phyloP scores from a whole-genome alignment of 176 grass and related monocot genomes.

The Oryza meyeriana region DNA sequence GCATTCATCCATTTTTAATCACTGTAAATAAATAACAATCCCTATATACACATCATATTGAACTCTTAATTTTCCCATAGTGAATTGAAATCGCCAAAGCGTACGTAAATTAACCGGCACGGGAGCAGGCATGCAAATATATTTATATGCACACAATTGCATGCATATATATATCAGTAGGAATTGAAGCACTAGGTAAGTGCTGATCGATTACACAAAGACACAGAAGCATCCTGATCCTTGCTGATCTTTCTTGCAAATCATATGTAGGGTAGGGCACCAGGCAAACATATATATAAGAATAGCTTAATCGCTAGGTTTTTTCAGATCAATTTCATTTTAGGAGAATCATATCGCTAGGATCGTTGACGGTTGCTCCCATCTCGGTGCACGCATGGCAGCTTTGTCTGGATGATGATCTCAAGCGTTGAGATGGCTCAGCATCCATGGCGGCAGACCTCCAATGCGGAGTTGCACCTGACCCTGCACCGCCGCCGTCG shows the following conservation, averaged over 20 bases:
- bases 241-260: neutral
- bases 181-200: neutral
- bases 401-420: neutral
- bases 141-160: neutral
- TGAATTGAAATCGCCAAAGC: too few species aligned
- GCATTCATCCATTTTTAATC: too few species aligned
- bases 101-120: neutral
- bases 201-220: neutral
- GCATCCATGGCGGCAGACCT: constrained; percentile 50
- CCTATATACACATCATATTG: neutral
- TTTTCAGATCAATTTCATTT: neutral
- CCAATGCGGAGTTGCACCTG: constrained; percentile 31
- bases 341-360: neutral
- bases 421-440: constrained; percentile 53
- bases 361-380: neutral
- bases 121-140: neutral
- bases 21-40: too few species aligned
- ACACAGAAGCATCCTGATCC: neutral
- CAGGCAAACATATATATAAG: neutral
- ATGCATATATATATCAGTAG: neutral
- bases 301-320: neutral
- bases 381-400: neutral
- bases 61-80: neutral
- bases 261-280: neutral
- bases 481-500: neutral